phyloP scores from a whole-genome alignment of 805 yeast species.

The Huiozyma naganishii region DNA sequence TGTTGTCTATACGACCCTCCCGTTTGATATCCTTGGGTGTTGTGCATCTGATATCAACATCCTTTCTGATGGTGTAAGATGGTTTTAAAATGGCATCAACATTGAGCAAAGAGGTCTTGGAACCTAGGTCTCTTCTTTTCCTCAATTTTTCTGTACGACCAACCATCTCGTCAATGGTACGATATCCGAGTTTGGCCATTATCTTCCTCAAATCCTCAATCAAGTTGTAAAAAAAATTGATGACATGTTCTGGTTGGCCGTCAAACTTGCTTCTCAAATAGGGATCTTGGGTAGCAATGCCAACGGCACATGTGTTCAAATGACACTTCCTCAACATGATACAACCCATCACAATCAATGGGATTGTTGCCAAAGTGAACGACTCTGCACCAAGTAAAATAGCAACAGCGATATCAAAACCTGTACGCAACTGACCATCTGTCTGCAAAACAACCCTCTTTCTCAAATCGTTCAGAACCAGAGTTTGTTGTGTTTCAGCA shows the following conservation, averaged over 20 bases:
- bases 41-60: conserved; percentile 81
- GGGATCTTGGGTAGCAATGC: conserved; percentile 98
- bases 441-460: conserved; percentile 94
- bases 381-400: conserved; percentile 96
- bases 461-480: conserved; percentile 89
- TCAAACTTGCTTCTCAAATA: conserved; percentile 80
- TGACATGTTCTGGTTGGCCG: conserved; percentile 97
- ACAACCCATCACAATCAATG: conserved; percentile 95
- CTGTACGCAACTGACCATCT: conserved; percentile 97
- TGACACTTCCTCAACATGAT: conserved; percentile 94
- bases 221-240: conserved; percentile 91
- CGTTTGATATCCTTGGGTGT: conserved; percentile 84
- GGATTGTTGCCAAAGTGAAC: conserved; percentile 97
- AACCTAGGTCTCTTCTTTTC: conserved; percentile 78
- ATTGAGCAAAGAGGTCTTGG: conserved; percentile 86
- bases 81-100: conserved; percentile 91
- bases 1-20: conserved; percentile 90
- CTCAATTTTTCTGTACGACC: conserved; percentile 88
- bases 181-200: conserved; percentile 92
- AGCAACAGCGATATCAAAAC: conserved; percentile 93
- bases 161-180: conserved; percentile 95
- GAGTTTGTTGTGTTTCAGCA: conserved; percentile 96
- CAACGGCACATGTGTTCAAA: conserved; percentile 91
- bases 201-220: conserved; percentile 83
- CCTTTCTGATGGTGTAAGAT: conserved; percentile 92